Evolutionary conservation across 352 stramenopile species (phyloP).

Genomic region (Phytophthora rubi): DNA sequence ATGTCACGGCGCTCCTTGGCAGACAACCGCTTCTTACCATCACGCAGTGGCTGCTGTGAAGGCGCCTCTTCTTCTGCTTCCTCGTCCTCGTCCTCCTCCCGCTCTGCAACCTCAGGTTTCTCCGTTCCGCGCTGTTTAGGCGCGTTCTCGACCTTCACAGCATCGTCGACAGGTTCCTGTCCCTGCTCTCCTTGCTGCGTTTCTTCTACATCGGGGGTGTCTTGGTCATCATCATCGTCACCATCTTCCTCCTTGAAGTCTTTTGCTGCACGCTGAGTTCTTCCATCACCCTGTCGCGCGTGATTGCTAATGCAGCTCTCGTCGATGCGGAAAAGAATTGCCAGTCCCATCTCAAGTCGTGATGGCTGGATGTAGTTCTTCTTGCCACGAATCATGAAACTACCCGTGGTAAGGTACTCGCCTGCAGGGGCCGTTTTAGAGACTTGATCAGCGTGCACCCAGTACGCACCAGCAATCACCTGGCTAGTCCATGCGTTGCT

Average conservation of each 20-base stretch:
- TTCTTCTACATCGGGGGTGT: slow-evolving; percentile 1
- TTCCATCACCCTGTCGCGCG: slow-evolving; percentile 26
- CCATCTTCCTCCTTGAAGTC: slow-evolving; percentile 16
- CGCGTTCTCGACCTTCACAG: not conserved
- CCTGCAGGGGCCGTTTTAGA: slow-evolving; percentile 96
- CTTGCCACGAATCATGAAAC: slow-evolving; percentile 97
- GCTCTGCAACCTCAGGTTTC: slow-evolving; percentile 11
- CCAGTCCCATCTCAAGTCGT: slow-evolving; percentile 91
- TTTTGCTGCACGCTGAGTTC: slow-evolving; percentile 25
- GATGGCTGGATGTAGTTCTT: slow-evolving; percentile 94
- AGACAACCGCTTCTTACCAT: slow-evolving; percentile 66
- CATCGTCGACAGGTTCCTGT: not conserved
- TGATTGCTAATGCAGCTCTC: slow-evolving; percentile 83
- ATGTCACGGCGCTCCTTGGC: slow-evolving; percentile 82
- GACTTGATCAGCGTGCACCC: slow-evolving; percentile 98
- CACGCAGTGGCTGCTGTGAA: slow-evolving; percentile 24
- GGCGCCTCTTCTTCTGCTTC: slow-evolving; percentile 14
- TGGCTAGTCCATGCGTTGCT: slow-evolving; percentile 96
- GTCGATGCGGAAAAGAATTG: slow-evolving; percentile 92
- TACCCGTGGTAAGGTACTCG: slow-evolving; percentile 97
- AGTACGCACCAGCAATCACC: slow-evolving; percentile 96
- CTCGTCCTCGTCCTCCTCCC: slow-evolving; percentile 17
- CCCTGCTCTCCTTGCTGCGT: not conserved
- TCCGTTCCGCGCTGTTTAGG: slow-evolving; percentile 1
- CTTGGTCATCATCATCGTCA: slow-evolving; percentile 21